These are phyloP conservation scores for Rhizophagus clarus DNA, from an alignment of 192 early-diverging fungal species.

Conservation along the genomic window DNA sequence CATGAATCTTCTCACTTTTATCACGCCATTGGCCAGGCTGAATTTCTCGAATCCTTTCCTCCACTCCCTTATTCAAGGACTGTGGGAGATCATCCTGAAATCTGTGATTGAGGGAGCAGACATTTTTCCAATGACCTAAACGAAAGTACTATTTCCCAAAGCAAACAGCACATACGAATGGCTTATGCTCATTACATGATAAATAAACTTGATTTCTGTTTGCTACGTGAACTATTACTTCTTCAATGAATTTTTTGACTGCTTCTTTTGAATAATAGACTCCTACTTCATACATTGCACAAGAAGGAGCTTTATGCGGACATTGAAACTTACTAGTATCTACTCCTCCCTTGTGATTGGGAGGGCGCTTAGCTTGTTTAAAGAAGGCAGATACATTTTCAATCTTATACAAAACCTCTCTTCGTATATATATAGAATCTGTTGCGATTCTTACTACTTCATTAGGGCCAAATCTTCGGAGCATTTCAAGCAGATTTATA, in stretches of 20 bases:
- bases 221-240: background rate
- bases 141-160: no score
- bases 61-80: no score
- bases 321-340: no score
- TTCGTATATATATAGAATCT: slow-evolving; percentile 12
- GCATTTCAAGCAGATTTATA: slow-evolving; percentile 15
- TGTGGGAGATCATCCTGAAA: no score
- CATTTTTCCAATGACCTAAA: no score
- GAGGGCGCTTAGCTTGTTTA: background rate
- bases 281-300: background rate
- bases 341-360: no score
- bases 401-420: slow-evolving; percentile 12
- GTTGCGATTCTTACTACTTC: slow-evolving; percentile 13
- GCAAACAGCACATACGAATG: slow-evolving; percentile 23
- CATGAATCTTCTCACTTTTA: no score
- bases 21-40: no score
- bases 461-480: slow-evolving; percentile 1
- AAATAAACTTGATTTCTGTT: background rate
- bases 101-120: no score
- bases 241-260: slow-evolving; percentile 1
- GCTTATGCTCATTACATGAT: background rate
- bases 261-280: background rate
- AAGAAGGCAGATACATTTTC: slow-evolving; percentile 7
- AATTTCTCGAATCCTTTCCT: no score
- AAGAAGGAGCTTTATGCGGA: background rate